phyloP scores from a whole-genome alignment of 495 filamentous ascomycete genomes.

The Aspergillus nanangensis region DNA sequence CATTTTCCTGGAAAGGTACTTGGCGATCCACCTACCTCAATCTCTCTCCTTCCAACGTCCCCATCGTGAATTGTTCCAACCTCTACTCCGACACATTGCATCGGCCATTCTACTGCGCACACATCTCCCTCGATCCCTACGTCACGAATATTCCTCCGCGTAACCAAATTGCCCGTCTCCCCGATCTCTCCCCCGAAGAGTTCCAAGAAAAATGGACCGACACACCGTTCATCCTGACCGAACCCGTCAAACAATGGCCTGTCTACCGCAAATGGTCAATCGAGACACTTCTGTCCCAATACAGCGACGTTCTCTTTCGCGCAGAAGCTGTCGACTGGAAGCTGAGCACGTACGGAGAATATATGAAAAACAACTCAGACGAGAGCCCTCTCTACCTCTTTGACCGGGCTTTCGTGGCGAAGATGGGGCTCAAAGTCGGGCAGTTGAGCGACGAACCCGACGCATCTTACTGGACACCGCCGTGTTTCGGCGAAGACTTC shows the following conservation, averaged over 20 bases:
- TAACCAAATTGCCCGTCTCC: slow-evolving; percentile 70
- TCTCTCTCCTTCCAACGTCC: slow-evolving; percentile 52
- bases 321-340: slow-evolving; percentile 96
- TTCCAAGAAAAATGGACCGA: slow-evolving; percentile 74
- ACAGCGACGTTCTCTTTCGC: slow-evolving; percentile 66
- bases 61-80: slow-evolving; percentile 55
- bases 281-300: slow-evolving; percentile 55
- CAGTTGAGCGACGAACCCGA: slow-evolving; percentile 33
- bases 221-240: slow-evolving; percentile 83
- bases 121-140: slow-evolving; percentile 64
- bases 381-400: slow-evolving; percentile 94
- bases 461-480: slow-evolving; percentile 74
- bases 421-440: slow-evolving; percentile 70
- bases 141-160: slow-evolving; percentile 61
- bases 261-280: slow-evolving; percentile 71
- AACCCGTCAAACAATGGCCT: slow-evolving; percentile 81
- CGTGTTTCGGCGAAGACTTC: slow-evolving; percentile 84
- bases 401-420: slow-evolving; percentile 80
- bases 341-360: slow-evolving; percentile 71
- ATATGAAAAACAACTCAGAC: slow-evolving; percentile 78
- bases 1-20: slow-evolving; percentile 72
- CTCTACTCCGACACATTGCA: slow-evolving; percentile 92
- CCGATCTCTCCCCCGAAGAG: slow-evolving; percentile 63
- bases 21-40: slow-evolving; percentile 81
- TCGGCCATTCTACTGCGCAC: slow-evolving; percentile 85